A percentile compares a stretch with the other conserved stretches of the same genome.
Conservation (phyloP, 345 rosid genomes). For the Fremontodendron californicum region DNA sequence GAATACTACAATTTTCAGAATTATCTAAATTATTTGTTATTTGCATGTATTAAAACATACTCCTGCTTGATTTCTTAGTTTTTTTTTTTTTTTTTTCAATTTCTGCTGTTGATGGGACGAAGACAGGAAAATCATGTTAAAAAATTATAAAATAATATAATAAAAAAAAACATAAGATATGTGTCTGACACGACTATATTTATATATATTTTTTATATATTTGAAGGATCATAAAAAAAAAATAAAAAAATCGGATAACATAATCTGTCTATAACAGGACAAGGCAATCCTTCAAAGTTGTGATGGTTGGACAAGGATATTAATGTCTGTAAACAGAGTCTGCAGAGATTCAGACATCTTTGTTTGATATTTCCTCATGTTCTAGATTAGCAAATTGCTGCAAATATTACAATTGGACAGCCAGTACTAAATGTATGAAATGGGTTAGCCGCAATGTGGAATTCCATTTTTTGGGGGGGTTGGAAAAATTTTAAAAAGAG, state of each 20-base stretch:
- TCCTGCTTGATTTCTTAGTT: no score
- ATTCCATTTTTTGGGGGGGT: neutral
- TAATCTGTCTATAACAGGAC: neutral
- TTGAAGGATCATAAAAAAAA: no score
- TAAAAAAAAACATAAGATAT: no score
- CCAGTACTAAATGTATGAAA: constrained; percentile 1
- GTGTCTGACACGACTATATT: no score
- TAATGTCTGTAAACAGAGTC: neutral
- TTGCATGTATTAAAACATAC: no score
- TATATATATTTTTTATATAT: no score
- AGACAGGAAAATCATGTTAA: no score
- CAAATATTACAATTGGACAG: neutral
- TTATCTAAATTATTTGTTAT: neutral
- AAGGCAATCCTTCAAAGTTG: neutral
- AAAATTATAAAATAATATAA: neutral
- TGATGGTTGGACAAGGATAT: neutral
- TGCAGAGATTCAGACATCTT: constrained; percentile 1
- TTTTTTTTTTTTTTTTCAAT: no score
- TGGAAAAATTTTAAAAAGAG: no score
- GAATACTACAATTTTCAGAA: neutral
- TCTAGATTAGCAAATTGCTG: neutral
- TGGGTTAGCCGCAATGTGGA: constrained; percentile 9
- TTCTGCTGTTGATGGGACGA: no score
- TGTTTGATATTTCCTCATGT: constrained; percentile 16
- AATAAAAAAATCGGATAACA: no score